phyloP scores from a whole-genome alignment of 352 stramenopile species.

The Globisporangium irregulare region DNA sequence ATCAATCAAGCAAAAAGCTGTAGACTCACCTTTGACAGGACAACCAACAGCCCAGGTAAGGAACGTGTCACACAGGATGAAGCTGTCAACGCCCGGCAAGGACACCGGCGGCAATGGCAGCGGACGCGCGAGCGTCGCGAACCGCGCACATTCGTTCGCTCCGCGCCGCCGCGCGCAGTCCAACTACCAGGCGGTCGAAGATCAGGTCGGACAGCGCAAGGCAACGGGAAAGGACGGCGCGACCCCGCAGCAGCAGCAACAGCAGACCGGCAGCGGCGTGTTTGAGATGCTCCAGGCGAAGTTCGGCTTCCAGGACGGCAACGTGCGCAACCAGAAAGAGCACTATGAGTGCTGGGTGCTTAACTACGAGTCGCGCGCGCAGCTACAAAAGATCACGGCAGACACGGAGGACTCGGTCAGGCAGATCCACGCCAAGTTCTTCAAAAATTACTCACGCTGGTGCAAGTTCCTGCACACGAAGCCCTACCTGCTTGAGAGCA shows the following conservation, averaged over 20 bases:
- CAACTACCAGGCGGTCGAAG: slow-evolving; percentile 80
- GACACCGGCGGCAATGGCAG: slow-evolving; percentile 1
- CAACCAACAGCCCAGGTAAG: too few species aligned
- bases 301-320: slow-evolving; percentile 87
- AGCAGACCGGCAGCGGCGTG: slow-evolving; percentile 29
- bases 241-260: slow-evolving; percentile 26
- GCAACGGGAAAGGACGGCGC: slow-evolving; percentile 31
- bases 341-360: slow-evolving; percentile 83
- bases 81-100: slow-evolving; percentile 15
- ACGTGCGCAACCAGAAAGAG: slow-evolving; percentile 82
- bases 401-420: slow-evolving; percentile 63
- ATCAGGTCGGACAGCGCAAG: slow-evolving; percentile 18
- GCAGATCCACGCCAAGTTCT: slow-evolving; percentile 92
- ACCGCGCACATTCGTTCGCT: slow-evolving; percentile 16
- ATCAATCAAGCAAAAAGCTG: background rate
- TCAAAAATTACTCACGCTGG: slow-evolving; percentile 94
- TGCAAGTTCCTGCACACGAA: slow-evolving; percentile 90
- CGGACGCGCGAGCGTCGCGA: slow-evolving; percentile 17
- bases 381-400: slow-evolving; percentile 13
- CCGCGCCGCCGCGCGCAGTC: slow-evolving; percentile 54
- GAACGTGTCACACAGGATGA: slow-evolving; percentile 6
- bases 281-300: slow-evolving; percentile 83
- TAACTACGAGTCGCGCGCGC: slow-evolving; percentile 77
- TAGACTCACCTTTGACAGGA: too few species aligned
- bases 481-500: slow-evolving; percentile 72